phyloP scores from a whole-genome alignment of 2,329 filamentous ascomycete species.

The Scedosporium apiospermum region DNA sequence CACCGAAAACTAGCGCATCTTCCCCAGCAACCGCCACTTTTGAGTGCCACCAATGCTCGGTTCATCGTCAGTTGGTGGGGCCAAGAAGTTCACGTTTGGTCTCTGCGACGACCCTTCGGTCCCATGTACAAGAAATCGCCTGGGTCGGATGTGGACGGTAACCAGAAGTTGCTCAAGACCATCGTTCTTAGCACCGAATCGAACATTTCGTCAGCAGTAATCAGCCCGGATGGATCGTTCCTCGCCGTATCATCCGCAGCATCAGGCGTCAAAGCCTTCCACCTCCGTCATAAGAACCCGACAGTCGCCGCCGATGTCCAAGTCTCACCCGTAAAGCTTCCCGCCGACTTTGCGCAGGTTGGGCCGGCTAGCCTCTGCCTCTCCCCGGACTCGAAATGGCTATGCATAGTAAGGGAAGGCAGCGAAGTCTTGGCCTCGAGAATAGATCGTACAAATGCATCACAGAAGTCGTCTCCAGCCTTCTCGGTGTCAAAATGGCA shows the following conservation, averaged over 20 bases:
- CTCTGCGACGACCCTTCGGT: conserved; percentile 29
- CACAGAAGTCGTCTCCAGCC: background rate
- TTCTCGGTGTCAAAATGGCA: conserved; percentile 25
- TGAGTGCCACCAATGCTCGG: conserved; percentile 63
- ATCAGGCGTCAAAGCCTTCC: conserved; percentile 65
- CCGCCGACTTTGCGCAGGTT: conserved; percentile 41
- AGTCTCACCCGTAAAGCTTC: conserved; percentile 61
- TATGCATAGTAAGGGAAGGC: conserved; percentile 40
- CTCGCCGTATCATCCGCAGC: conserved; percentile 67
- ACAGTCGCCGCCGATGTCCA: conserved; percentile 54
- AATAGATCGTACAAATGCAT: background rate
- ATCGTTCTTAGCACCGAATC: conserved; percentile 66
- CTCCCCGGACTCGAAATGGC: conserved; percentile 61
- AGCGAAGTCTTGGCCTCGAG: conserved; percentile 13
- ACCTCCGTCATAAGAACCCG: conserved; percentile 15
- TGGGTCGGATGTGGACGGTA: conserved; percentile 31
- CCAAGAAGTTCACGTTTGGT: conserved; percentile 77
- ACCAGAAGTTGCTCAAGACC: conserved; percentile 58
- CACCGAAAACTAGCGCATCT: conserved; percentile 75
- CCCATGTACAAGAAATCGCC: conserved; percentile 29
- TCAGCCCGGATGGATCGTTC: conserved; percentile 62
- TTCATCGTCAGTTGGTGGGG: conserved; percentile 90
- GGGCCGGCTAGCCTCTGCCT: conserved; percentile 64
- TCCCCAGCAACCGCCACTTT: conserved; percentile 66
- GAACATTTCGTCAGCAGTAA: conserved; percentile 66